A percentile compares a stretch with the other conserved stretches of the same genome.
phyloP scores from a whole-genome alignment of 73 alveolate genomes.

The Paramecium caudatum region DNA sequence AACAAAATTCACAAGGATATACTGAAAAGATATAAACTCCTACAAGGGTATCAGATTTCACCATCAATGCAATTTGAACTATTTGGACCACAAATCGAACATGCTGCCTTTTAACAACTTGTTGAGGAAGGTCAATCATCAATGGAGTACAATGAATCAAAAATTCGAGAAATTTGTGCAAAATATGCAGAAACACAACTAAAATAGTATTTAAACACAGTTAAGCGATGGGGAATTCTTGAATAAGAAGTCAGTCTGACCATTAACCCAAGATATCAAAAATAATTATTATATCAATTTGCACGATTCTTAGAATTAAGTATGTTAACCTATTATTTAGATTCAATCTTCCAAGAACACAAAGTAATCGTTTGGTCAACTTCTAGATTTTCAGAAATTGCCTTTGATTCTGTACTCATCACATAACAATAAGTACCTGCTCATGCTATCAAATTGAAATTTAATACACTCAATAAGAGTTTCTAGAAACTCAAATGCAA shows the following conservation, averaged over 20 bases:
- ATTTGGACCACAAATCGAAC: conserved; percentile 57
- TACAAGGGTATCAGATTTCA: conserved; percentile 46
- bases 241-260: conserved; percentile 31
- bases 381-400: conserved; percentile 32
- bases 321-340: not conserved
- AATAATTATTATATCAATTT: not conserved
- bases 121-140: not conserved
- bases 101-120: conserved; percentile 31
- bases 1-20: conserved; percentile 91
- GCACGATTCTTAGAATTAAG: conserved; percentile 8
- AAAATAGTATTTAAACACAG: not conserved
- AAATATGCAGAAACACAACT: conserved; percentile 49
- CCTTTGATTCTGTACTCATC: conserved; percentile 32
- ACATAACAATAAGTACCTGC: conserved; percentile 10
- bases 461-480: not conserved
- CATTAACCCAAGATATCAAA: conserved; percentile 35
- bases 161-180: conserved; percentile 24
- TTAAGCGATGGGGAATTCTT: conserved; percentile 39
- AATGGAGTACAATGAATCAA: conserved; percentile 19
- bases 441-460: conserved; percentile 26
- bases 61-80: conserved; percentile 63
- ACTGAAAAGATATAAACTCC: conserved; percentile 89
- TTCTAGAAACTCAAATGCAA: conserved; percentile 1
- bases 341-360: not conserved
- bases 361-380: conserved; percentile 8